Base-by-base conservation (phyloP, 495 filamentous ascomycete genomes). In the Barbatosphaeria neglecta region DNA sequence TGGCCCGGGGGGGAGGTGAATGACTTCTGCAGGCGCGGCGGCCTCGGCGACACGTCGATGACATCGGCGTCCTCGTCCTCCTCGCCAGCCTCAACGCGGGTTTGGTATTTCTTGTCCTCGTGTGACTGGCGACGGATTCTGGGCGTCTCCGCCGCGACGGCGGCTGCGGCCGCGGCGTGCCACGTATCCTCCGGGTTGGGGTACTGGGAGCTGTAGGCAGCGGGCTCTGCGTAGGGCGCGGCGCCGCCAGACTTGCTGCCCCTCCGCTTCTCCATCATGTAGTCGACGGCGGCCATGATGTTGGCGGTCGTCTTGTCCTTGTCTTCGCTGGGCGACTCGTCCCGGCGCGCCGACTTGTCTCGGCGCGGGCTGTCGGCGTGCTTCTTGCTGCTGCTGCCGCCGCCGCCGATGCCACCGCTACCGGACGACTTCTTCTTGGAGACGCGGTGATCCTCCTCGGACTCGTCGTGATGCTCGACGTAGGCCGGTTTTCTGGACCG, bases 391-490 rank as follows among this genome's bases (percentile, higher is more conserved):
- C 37, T 47, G 18, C 43, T 45, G 43, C 43, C 23, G 8, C 25
- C 27, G 35, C 35, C 43, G 27, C 27, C 17, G 18, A 19, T 24
- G 43, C 35, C 19, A 22, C 6, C 19, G 35, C 23, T 47, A 15
- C 37, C 37, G 15, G n/a, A 20, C 20, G 19, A 19, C 37, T 13
- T 47, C 37, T 41, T 41, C 39, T 41, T 41, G 15, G 39, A 24
- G 37, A 41, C 15, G 37, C 37, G 37, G 37, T 27, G 51, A 7
- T 60, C 59, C 17, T 64, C 61, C 17, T 64, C 61, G 1, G 59
- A 64, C 18, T 55, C 57, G 31, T 51, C 37, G 11, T 51, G 46
- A 18, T 41, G 39, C 39, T 52, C 46, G 20, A 46, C 46, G 16
- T 51, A 50, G 9, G 54, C 42, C 10, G 45, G 35, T n/a, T 19